Evolutionary conservation across 495 filamentous ascomycete species (phyloP), one percentile per base, ranked within the genome.

Genomic region (Aspergillus haitiensis): DNA sequence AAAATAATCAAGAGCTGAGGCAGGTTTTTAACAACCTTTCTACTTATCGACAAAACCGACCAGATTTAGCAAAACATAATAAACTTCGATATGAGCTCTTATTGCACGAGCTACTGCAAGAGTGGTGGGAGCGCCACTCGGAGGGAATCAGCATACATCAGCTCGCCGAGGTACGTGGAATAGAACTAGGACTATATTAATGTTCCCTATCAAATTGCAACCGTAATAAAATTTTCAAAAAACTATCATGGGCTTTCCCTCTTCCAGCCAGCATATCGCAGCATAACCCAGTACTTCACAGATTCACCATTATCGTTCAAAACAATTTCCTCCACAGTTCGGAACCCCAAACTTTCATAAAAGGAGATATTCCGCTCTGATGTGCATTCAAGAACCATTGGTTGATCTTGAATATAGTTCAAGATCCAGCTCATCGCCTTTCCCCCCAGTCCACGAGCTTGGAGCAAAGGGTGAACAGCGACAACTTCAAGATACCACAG

Each of bases 121-220:
- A 70, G 34, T 58, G 69, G 50, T 76, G 73, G 73, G 33, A 51
- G 16, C 47, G 40, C 12, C 46, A 57, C 11, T 61, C 66, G 37
- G 49, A 57, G 3, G 52, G 34, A 15, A 47, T 64, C 2, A 66
- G 47, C 53, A 61, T 72, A 7, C 52, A 75, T 53, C 47, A 67
- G 10, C 47, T 74, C 7, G 73, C 73, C 5, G 55, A 62, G 11
- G 39, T 35, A 13, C 64, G 55, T 40, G 67, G 58, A 6, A 12
- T 73, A 6, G 73, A 76, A 46, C 59, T 73, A 53, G 73, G 70
- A 4, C 47, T 74, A 18, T 37, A 72, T 27, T 76, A 40, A 67
- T 50, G 10, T 32, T 21, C 35, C 21, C 37, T 15, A 34, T 9
- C 34, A 54, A 10, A 21, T 3, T 32, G 37, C 34, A 45, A 10